phyloP scores from a whole-genome alignment of 345 rosid genomes.

The Gynandropsis gynandra region DNA sequence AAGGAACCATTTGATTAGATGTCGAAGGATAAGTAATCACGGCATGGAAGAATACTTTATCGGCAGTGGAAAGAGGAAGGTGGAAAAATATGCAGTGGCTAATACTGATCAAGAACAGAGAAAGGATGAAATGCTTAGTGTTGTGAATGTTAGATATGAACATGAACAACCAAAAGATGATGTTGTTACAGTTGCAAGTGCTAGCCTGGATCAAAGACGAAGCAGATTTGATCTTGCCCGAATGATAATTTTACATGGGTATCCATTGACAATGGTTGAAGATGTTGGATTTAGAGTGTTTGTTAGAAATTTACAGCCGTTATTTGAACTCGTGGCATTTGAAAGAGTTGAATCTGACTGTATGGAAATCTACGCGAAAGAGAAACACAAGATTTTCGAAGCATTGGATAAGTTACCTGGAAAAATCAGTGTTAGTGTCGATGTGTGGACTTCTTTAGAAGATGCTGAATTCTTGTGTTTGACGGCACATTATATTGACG shows the following conservation, averaged over 20 bases:
- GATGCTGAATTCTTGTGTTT: slow-evolving; percentile 48
- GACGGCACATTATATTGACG: slow-evolving; percentile 57
- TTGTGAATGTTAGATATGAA: slow-evolving; percentile 50
- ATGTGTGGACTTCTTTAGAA: slow-evolving; percentile 46
- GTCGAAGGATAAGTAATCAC: slow-evolving; percentile 43
- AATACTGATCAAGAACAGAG: slow-evolving; percentile 36
- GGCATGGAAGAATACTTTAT: slow-evolving; percentile 30
- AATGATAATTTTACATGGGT: slow-evolving; percentile 74
- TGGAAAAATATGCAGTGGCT: slow-evolving; percentile 31
- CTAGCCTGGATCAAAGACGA: slow-evolving; percentile 56
- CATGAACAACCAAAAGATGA: slow-evolving; percentile 42
- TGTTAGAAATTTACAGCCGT: slow-evolving; percentile 60
- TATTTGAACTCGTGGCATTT: slow-evolving; percentile 51
- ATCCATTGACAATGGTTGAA: slow-evolving; percentile 72
- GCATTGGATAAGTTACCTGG: slow-evolving; percentile 67
- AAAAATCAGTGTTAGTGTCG: slow-evolving; percentile 54
- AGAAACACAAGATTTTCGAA: slow-evolving; percentile 57
- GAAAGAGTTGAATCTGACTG: slow-evolving; percentile 63
- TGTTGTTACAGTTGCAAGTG: slow-evolving; percentile 10
- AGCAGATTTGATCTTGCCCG: slow-evolving; percentile 67
- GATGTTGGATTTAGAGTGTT: slow-evolving; percentile 65
- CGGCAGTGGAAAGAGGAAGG: slow-evolving; percentile 53
- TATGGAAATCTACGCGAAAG: slow-evolving; percentile 61
- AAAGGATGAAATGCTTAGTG: slow-evolving; percentile 44
- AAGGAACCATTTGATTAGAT: slow-evolving; percentile 74